These are phyloP conservation scores for Lolium multiflorum DNA, from an alignment of 176 grass and related monocot species.

Conservation along the genomic window DNA sequence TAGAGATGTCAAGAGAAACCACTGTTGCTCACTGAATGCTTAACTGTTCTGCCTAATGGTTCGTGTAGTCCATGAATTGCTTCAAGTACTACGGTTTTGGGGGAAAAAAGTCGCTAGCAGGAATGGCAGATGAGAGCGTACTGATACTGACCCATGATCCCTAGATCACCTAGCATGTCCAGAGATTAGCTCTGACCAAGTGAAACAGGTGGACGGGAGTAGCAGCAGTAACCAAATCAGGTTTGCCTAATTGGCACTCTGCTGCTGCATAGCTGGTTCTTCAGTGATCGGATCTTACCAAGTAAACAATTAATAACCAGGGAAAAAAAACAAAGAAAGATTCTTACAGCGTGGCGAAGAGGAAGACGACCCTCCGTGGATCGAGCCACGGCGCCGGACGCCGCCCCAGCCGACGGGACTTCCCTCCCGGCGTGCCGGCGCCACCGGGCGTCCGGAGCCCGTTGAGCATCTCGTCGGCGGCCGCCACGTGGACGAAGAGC, in stretches of 20 bases:
- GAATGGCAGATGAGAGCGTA: slow-evolving; percentile 28
- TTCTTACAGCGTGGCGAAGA: slow-evolving; percentile 91
- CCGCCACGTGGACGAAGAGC: slow-evolving; percentile 62
- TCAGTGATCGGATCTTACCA: not conserved
- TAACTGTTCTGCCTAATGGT: not conserved
- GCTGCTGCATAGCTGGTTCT: not conserved
- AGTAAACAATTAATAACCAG: not conserved
- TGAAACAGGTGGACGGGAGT: not conserved
- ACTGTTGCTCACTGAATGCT: not conserved
- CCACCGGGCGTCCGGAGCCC: slow-evolving; percentile 54
- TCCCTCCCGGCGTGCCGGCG: slow-evolving; percentile 55
- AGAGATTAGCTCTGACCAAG: not conserved
- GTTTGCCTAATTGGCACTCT: not conserved
- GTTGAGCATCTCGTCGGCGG: slow-evolving; percentile 41
- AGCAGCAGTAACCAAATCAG: no score
- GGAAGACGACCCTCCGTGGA: slow-evolving; percentile 74
- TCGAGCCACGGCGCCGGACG: slow-evolving; percentile 78
- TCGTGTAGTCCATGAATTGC: not conserved
- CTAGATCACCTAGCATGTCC: not conserved
- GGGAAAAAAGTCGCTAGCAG: not conserved
- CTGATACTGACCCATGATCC: not conserved
- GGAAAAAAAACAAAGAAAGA: not conserved
- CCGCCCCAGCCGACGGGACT: slow-evolving; percentile 62
- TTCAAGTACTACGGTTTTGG: slow-evolving; percentile 30
- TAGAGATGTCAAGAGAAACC: not conserved